phyloP scores from a whole-genome alignment of 495 filamentous ascomycete species.

The Neurospora sublineolata region DNA sequence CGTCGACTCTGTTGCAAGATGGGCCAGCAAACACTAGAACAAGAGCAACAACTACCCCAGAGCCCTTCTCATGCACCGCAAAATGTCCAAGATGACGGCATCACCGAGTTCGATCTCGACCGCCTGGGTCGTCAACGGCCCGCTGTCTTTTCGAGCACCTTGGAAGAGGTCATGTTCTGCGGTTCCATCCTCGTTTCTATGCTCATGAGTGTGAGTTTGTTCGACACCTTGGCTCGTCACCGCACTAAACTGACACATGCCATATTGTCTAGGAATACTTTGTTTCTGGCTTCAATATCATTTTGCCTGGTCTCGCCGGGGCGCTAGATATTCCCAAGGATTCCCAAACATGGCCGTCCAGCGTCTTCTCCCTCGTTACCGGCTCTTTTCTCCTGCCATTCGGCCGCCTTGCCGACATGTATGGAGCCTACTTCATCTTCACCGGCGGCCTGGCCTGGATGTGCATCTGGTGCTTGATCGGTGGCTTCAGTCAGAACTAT shows the following conservation, averaged over 20 bases:
- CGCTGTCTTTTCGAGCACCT: conserved; percentile 45
- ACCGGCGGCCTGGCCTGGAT: conserved; percentile 60
- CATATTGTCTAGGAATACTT: conserved; percentile 54
- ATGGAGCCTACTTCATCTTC: conserved; percentile 65
- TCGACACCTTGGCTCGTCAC: neutral
- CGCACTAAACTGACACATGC: neutral
- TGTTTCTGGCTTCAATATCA: conserved; percentile 75
- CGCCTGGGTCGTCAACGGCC: conserved; percentile 62
- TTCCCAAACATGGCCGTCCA: conserved; percentile 68
- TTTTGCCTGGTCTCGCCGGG: conserved; percentile 55
- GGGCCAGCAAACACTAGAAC: neutral
- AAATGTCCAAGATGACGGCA: neutral
- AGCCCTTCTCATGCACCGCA: neutral
- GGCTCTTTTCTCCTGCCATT: conserved; percentile 66
- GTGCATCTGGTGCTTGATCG: conserved; percentile 57
- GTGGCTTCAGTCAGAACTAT: conserved; percentile 58
- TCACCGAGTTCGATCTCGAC: conserved; percentile 38
- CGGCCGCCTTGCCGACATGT: conserved; percentile 65
- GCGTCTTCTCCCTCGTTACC: conserved; percentile 62
- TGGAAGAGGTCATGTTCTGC: conserved; percentile 58
- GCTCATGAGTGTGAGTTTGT: conserved; percentile 49
- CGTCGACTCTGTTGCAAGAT: neutral
- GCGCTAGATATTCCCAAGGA: conserved; percentile 53
- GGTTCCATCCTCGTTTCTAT: conserved; percentile 65
- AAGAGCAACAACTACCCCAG: neutral